Conservation (phyloP, 1,284 basidiomycete species). For the Ganoderma sinense region DNA sequence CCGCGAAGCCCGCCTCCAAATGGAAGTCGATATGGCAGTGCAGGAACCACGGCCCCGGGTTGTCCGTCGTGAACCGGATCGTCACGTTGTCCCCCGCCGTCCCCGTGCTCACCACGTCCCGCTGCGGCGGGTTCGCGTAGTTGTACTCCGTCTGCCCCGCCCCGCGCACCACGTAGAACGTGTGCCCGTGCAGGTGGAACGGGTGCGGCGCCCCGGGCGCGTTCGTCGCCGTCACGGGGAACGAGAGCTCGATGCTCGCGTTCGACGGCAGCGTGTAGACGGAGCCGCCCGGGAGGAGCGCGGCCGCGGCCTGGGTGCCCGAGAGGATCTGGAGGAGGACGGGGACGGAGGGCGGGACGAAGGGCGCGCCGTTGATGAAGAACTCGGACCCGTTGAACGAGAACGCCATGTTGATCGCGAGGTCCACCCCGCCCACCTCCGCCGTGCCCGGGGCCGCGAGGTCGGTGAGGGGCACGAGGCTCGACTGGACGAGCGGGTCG, state of each 20-base stretch:
- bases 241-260: constrained; percentile 43
- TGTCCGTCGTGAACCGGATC: constrained; percentile 35
- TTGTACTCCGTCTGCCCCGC: constrained; percentile 38
- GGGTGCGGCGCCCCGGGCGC: constrained; percentile 44
- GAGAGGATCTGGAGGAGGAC: constrained; percentile 46
- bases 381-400: constrained; percentile 28
- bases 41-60: constrained; percentile 37
- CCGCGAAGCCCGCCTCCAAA: constrained; percentile 35
- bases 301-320: constrained; percentile 36
- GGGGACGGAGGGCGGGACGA: constrained; percentile 38
- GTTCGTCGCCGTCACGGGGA: constrained; percentile 37
- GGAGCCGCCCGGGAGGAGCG: constrained; percentile 41
- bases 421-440: constrained; percentile 37
- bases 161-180: constrained; percentile 40
- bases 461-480: constrained; percentile 32
- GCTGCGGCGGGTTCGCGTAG: constrained; percentile 41
- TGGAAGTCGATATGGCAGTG: constrained; percentile 37
- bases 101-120: constrained; percentile 43
- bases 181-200: constrained; percentile 48
- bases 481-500: constrained; percentile 38
- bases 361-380: constrained; percentile 37
- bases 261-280: constrained; percentile 39
- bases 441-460: constrained; percentile 35
- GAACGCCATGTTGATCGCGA: constrained; percentile 36
- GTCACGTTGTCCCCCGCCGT: constrained; percentile 40